A percentile compares a stretch with the other conserved stretches of the same genome.
These are phyloP conservation scores for Trichoderma sp. DNA, from an alignment of 2,329 filamentous ascomycete genomes.

Conservation along the genomic window DNA sequence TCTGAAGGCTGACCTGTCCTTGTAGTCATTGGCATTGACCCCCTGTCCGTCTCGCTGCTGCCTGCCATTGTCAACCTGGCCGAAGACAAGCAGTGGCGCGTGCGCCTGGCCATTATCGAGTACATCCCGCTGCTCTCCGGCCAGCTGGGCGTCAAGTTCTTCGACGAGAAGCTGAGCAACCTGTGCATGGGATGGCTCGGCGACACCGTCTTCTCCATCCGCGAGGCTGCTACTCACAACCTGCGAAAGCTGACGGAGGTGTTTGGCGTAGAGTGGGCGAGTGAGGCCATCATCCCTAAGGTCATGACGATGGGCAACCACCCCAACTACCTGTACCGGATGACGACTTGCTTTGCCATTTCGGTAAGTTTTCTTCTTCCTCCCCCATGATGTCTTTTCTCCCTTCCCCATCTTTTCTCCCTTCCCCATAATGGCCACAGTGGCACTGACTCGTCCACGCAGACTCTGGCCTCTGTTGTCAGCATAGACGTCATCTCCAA, in stretches of 20 bases:
- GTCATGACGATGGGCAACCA: slow-evolving; percentile 98
- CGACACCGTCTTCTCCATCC: slow-evolving; percentile 97
- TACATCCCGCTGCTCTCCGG: slow-evolving; percentile 96
- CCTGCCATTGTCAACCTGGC: slow-evolving; percentile 96
- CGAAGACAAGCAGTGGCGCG: slow-evolving; percentile 99
- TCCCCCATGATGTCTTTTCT: neutral
- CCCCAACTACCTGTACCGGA: slow-evolving; percentile 97
- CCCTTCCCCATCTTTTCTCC: too few species aligned
- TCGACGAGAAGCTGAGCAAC: slow-evolving; percentile 93
- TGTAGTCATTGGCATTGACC: slow-evolving; percentile 97
- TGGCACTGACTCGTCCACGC: neutral
- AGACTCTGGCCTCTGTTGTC: slow-evolving; percentile 93
- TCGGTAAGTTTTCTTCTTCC: slow-evolving; percentile 66
- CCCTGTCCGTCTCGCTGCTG: slow-evolving; percentile 92
- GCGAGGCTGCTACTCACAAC: slow-evolving; percentile 95
- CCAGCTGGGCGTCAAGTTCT: slow-evolving; percentile 95
- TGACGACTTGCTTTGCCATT: slow-evolving; percentile 99
- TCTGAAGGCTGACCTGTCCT: slow-evolving; percentile 26
- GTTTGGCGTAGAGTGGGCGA: slow-evolving; percentile 97
- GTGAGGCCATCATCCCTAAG: slow-evolving; percentile 95
- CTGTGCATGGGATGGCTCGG: slow-evolving; percentile 99
- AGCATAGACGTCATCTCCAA: slow-evolving; percentile 90
- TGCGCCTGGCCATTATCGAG: slow-evolving; percentile 96
- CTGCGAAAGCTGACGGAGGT: slow-evolving; percentile 98
- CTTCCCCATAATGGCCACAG: too few species aligned